These are phyloP conservation scores for Elsinoe batatas DNA, from an alignment of 2,329 filamentous ascomycete species.

Conservation along the genomic window DNA sequence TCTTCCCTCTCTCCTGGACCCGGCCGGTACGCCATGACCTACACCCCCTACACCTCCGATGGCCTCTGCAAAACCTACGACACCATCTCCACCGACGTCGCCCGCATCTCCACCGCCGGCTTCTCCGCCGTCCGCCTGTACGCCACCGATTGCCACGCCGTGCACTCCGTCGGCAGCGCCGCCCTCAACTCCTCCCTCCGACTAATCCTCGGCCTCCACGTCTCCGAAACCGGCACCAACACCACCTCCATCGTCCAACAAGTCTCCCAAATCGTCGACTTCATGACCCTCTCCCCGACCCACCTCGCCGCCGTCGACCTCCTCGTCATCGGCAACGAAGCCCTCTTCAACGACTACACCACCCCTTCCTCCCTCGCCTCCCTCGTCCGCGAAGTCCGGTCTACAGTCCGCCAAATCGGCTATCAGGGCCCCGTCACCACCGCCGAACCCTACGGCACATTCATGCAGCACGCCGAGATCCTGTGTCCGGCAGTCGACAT, in stretches of 20 bases:
- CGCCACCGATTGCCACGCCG: slow-evolving; percentile 80
- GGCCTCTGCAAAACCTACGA: slow-evolving; percentile 35
- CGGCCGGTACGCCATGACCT: slow-evolving; percentile 20
- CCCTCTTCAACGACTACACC: slow-evolving; percentile 65
- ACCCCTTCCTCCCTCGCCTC: slow-evolving; percentile 52
- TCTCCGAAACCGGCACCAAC: slow-evolving; percentile 52
- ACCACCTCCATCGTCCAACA: slow-evolving; percentile 55
- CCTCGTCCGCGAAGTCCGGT: slow-evolving; percentile 11
- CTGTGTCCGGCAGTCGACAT: slow-evolving; percentile 71
- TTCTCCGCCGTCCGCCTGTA: slow-evolving; percentile 71
- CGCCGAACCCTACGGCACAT: slow-evolving; percentile 73
- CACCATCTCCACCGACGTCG: slow-evolving; percentile 33
- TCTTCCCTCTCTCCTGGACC: slow-evolving; percentile 10
- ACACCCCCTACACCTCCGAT: slow-evolving; percentile 37
- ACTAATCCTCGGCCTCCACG: slow-evolving; percentile 81
- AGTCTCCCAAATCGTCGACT: slow-evolving; percentile 47
- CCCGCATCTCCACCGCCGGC: slow-evolving; percentile 34
- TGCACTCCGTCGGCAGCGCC: slow-evolving; percentile 63
- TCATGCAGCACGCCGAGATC: slow-evolving; percentile 50
- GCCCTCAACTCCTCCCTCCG: slow-evolving; percentile 57
- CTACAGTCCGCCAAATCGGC: slow-evolving; percentile 13
- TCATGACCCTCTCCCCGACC: slow-evolving; percentile 63
- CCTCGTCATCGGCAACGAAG: slow-evolving; percentile 85
- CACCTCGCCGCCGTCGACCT: slow-evolving; percentile 68
- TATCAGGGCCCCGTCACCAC: slow-evolving; percentile 73